Evolutionary conservation across 2,329 filamentous ascomycete species (phyloP), one percentile per base, ranked within the genome.

Genomic region (Daldinia sp.): DNA sequence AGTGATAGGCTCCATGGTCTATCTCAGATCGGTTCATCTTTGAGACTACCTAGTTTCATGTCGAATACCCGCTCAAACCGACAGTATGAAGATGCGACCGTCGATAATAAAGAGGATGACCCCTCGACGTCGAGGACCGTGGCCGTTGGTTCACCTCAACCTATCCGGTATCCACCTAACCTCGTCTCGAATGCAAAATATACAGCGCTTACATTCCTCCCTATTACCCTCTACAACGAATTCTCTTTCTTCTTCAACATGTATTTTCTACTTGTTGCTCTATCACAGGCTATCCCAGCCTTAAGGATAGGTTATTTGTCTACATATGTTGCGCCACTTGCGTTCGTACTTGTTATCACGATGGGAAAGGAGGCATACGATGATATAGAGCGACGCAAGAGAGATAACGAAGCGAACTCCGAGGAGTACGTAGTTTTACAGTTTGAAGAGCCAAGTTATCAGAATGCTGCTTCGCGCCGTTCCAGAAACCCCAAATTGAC

Each of bases 161-260:
- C 87, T 25, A 83, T 88, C 50, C 88, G 90, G 69, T 98, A 94
- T 76, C 94, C 95, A 8, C 87, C 91, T 7, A 99, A 99, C 77
- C 86, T 93, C 58, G 87, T 99, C 49, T 98, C 94, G 32, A 98
- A 99, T 76, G 94, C 95, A 57, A 99, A 98, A 83, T 99, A 99
- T 77, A 98, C 94, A 27, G 88, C 94, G 1, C 90, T 94, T 81
- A 97, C 91, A 53, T 99, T 99, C 77, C 84, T 99, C 11, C 96
- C 96, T 2, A 84, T 94, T 53, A 99, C 95, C 0, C 82, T 99
- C 19, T 99, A 97, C 79, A 98, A 98, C 79, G 95, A 99, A 75
- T 99, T 99, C 76, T 97, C 94, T 62, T 99, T 98, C 82, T 99
- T 99, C 80, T 97, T 99, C 84, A 99, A 99, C 84, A 92, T 98